Conservation (phyloP, 768 basidiomycete genomes). For the Leccinum obscurum region DNA sequence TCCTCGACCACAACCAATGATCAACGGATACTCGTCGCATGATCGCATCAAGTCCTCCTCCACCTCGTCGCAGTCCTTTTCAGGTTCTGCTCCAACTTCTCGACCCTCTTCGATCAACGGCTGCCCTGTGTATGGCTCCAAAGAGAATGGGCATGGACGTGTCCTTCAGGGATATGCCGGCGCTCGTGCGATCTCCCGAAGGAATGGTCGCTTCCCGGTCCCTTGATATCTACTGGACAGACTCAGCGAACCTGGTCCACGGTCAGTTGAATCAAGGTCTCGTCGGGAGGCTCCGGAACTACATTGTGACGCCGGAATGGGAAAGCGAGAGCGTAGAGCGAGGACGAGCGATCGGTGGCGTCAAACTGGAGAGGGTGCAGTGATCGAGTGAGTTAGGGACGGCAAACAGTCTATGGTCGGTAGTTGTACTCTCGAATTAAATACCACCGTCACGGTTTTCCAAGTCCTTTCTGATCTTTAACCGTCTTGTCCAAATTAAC, state of each 20-base stretch:
- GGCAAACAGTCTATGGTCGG: too few relatives aligned
- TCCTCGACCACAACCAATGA: constrained; percentile 41
- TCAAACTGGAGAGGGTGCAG: constrained; percentile 28
- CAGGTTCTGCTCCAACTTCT: neutral
- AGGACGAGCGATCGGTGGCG: constrained; percentile 29
- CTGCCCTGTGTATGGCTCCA: constrained; percentile 4
- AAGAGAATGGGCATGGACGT: constrained; percentile 37
- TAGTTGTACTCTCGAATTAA: too few relatives aligned
- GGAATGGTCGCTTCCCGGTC: constrained; percentile 71
- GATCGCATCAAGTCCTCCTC: constrained; percentile 24
- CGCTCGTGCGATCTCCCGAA: constrained; percentile 66
- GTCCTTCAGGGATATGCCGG: constrained; percentile 64
- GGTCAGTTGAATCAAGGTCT: constrained; percentile 26
- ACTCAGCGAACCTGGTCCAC: constrained; percentile 33
- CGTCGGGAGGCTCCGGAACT: constrained; percentile 21
- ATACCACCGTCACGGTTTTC: too few relatives aligned
- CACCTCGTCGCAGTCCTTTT: constrained; percentile 6
- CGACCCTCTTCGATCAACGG: constrained; percentile 22
- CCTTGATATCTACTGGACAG: constrained; percentile 55
- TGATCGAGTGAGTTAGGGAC: too few relatives aligned
- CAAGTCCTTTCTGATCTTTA: too few relatives aligned
- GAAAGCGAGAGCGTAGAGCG: constrained; percentile 42
- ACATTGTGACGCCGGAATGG: constrained; percentile 23
- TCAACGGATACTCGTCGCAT: constrained; percentile 41
- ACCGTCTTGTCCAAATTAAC: too few relatives aligned